Percentiles rank a stretch among this genome's conserved stretches.
Evolutionary conservation across 164 flowering plant species (phyloP).

Genomic region (Aristolochia fimbriata): DNA sequence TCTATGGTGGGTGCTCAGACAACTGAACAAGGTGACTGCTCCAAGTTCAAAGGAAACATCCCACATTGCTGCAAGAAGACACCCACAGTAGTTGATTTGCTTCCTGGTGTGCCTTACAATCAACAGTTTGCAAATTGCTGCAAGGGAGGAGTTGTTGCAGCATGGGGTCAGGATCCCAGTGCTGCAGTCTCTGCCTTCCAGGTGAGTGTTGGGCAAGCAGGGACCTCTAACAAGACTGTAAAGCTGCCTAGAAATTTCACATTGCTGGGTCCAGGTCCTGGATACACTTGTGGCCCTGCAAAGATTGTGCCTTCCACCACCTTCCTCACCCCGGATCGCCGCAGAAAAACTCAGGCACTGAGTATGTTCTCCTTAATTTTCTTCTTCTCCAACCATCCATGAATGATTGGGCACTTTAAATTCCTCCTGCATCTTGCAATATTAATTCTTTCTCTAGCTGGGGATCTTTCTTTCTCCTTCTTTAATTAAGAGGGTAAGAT

Average conservation of each 20-base stretch:
- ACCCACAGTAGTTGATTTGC: constrained; percentile 65
- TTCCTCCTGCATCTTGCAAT: too few species aligned
- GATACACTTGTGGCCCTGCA: constrained; percentile 64
- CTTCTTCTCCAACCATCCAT: neutral
- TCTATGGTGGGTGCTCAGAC: constrained; percentile 64
- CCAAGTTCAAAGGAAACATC: constrained; percentile 52
- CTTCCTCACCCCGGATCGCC: constrained; percentile 38
- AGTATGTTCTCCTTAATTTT: constrained; percentile 31
- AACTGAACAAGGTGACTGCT: constrained; percentile 82
- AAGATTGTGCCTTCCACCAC: constrained; percentile 43
- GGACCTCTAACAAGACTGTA: constrained; percentile 56
- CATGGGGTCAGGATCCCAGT: constrained; percentile 60
- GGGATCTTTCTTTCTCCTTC: neutral
- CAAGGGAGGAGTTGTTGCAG: constrained; percentile 47
- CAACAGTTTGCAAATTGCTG: constrained; percentile 66
- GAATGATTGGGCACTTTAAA: too few species aligned
- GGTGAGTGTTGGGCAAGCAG: constrained; percentile 53
- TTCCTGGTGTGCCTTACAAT: constrained; percentile 68
- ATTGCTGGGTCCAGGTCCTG: constrained; percentile 54
- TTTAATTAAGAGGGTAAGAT: neutral
- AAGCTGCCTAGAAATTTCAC: constrained; percentile 59
- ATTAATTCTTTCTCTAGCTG: too few species aligned
- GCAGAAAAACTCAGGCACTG: constrained; percentile 49
- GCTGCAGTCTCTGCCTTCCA: constrained; percentile 46
- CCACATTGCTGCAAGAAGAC: constrained; percentile 71